phyloP scores from a whole-genome alignment of 352 stramenopile species.

The Globisporangium okanoganense region DNA sequence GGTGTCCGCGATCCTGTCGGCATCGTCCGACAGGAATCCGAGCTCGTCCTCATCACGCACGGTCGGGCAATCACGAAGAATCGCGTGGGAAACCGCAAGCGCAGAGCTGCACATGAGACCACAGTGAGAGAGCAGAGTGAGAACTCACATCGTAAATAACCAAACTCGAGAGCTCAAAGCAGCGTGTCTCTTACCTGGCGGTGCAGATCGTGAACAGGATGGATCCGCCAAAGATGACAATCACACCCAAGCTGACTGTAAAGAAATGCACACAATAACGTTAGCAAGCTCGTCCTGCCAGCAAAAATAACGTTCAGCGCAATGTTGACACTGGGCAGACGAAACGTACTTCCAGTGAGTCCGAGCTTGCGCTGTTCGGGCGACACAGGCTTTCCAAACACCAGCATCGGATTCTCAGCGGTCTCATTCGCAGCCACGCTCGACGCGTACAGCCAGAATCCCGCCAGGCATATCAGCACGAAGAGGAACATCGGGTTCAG shows the following conservation, averaged over 20 bases:
- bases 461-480: conserved; percentile 77
- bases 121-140: neutral
- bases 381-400: conserved; percentile 64
- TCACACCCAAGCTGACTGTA: conserved; percentile 64
- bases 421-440: conserved; percentile 65
- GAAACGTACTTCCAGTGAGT: conserved; percentile 62
- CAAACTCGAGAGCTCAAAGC: neutral
- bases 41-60: conserved; percentile 80
- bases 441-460: conserved; percentile 80
- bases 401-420: conserved; percentile 65
- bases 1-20: conserved; percentile 63
- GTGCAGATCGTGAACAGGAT: conserved; percentile 87
- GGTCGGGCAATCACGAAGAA: conserved; percentile 72
- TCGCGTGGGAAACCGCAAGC: conserved; percentile 72
- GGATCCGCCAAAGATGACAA: conserved; percentile 81
- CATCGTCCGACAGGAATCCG: conserved; percentile 66
- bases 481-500: conserved; percentile 87
- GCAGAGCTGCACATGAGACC: conserved; percentile 35
- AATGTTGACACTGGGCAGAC: neutral
- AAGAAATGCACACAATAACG: neutral
- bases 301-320: neutral
- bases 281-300: neutral
- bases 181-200: conserved; percentile 46
- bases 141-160: neutral
- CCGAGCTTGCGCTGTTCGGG: conserved; percentile 81